A percentile compares a stretch with the other conserved stretches of the same genome.
Evolutionary conservation across 208 protist species (phyloP).

Genomic region (Trypanosoma grayi): DNA sequence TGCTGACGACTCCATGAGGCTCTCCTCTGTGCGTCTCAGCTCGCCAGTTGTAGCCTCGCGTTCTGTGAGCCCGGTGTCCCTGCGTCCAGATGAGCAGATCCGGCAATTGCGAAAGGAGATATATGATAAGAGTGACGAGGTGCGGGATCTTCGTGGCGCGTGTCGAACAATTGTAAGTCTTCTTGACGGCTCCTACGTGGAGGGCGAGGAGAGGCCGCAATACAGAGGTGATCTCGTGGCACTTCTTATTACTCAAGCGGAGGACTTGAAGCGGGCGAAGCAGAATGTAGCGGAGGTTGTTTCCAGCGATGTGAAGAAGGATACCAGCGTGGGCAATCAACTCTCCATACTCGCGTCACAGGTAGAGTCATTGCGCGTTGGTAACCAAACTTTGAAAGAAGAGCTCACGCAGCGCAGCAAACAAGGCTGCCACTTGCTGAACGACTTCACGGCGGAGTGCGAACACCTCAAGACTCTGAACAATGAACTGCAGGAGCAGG

Average conservation of each 20-base stretch:
- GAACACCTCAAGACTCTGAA: constrained; percentile 21
- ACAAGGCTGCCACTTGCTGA: constrained; percentile 33
- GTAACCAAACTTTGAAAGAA: constrained; percentile 42
- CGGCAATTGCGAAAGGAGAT: constrained; percentile 17
- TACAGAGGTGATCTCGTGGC: constrained; percentile 46
- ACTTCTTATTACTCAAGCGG: constrained; percentile 35
- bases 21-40: neutral
- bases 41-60: neutral
- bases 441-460: constrained; percentile 18
- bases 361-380: constrained; percentile 37
- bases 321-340: constrained; percentile 28
- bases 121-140: constrained; percentile 34
- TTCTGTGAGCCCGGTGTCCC: neutral
- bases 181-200: constrained; percentile 39
- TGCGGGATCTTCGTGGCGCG: constrained; percentile 39
- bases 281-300: constrained; percentile 6
- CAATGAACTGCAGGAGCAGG: constrained; percentile 11
- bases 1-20: constrained; percentile 3
- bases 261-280: constrained; percentile 43
- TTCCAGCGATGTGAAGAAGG: constrained; percentile 3
- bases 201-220: constrained; percentile 20
- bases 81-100: constrained; percentile 18
- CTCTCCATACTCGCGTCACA: constrained; percentile 34
- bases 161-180: constrained; percentile 33
- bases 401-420: constrained; percentile 36